A percentile compares a stretch with the other conserved stretches of the same genome.
These are phyloP conservation scores for Pterocarpus macrocarpus DNA, from an alignment of 306 rosid species.

Conservation along the genomic window DNA sequence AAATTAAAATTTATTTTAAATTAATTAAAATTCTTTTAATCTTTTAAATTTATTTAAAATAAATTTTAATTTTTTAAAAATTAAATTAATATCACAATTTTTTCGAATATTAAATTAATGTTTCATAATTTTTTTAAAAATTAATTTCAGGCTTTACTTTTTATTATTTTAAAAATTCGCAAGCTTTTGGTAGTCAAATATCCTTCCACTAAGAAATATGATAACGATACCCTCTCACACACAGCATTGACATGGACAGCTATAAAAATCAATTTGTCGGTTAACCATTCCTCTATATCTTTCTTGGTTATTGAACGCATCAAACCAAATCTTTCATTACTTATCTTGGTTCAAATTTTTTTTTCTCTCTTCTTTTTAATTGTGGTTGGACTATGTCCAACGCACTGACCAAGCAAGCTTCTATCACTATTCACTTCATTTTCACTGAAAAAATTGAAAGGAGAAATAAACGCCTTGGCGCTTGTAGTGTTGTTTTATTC, in stretches of 20 bases:
- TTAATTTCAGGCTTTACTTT: too few species aligned
- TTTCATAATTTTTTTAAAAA: too few species aligned
- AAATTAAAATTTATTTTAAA: too few species aligned
- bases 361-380: neutral
- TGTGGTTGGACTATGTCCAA: constrained; percentile 32
- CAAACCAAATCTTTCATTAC: constrained; percentile 34
- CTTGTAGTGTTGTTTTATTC: neutral
- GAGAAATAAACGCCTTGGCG: too few species aligned
- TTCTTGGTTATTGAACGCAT: constrained; percentile 5
- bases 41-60: too few species aligned
- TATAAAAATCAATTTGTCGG: constrained; percentile 22
- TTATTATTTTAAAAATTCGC: too few species aligned
- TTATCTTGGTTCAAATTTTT: neutral
- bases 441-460: neutral
- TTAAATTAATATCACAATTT: too few species aligned
- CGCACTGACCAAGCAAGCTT: neutral
- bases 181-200: neutral
- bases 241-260: constrained; percentile 32
- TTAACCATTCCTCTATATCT: constrained; percentile 18
- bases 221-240: neutral
- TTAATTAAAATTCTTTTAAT: too few species aligned
- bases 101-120: too few species aligned
- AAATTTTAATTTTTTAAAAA: too few species aligned
- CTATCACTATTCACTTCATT: constrained; percentile 23
- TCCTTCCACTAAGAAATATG: neutral